Evolutionary conservation across 2,329 filamentous ascomycete species (phyloP).

Genomic region (Torrubiellomyces zombiae): DNA sequence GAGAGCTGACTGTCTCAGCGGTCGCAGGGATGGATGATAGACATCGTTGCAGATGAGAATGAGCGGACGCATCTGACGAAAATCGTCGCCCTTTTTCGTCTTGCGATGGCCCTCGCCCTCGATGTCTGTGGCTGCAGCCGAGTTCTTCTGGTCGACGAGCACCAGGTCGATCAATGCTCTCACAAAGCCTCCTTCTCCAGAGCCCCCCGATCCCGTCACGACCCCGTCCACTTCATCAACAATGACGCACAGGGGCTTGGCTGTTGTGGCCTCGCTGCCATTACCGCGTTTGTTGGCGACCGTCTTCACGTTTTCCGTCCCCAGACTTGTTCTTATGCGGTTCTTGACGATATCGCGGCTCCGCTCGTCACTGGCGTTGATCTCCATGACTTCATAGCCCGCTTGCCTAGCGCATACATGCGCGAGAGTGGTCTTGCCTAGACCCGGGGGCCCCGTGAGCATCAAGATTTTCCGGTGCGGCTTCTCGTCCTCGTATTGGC

Average conservation of each 20-base stretch:
- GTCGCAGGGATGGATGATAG: constrained; percentile 77
- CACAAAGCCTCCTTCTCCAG: constrained; percentile 85
- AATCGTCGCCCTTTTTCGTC: constrained; percentile 70
- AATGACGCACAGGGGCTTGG: constrained; percentile 78
- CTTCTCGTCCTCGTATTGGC: constrained; percentile 48
- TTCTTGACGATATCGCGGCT: constrained; percentile 81
- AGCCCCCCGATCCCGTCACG: constrained; percentile 57
- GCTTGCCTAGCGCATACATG: constrained; percentile 93
- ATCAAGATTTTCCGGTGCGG: constrained; percentile 77
- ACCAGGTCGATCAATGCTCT: constrained; percentile 89
- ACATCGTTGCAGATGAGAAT: constrained; percentile 96
- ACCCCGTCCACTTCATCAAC: constrained; percentile 96
- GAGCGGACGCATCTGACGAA: constrained; percentile 71
- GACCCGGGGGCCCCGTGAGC: constrained; percentile 75
- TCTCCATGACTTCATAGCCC: constrained; percentile 90
- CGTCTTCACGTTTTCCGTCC: constrained; percentile 81
- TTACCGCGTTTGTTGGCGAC: constrained; percentile 44
- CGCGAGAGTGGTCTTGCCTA: constrained; percentile 91
- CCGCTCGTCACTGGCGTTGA: constrained; percentile 93
- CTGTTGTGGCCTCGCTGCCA: constrained; percentile 46
- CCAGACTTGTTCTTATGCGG: constrained; percentile 77
- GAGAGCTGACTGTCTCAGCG: constrained; percentile 65
- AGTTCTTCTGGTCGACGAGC: constrained; percentile 69
- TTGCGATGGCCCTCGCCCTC: constrained; percentile 14
- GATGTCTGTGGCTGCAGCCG: constrained; percentile 12